phyloP scores from a whole-genome alignment of 352 stramenopile species.

The Blastocystis sp. region DNA sequence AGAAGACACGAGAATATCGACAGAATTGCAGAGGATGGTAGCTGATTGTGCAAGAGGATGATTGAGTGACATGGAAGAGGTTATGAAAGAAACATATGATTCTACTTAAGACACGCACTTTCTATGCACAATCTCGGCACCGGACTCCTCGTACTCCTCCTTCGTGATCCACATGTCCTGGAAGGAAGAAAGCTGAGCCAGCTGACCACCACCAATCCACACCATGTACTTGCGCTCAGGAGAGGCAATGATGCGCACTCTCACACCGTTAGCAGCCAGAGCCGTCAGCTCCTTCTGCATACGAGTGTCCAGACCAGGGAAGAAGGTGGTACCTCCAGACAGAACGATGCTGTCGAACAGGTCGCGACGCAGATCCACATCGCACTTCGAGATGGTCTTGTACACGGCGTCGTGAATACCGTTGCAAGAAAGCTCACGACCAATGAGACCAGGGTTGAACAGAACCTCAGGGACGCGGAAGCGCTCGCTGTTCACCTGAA shows the following conservation, averaged over 20 bases:
- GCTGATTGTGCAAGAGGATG: neutral
- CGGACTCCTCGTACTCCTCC: constrained; percentile 86
- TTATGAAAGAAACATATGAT: neutral
- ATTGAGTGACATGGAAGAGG: neutral
- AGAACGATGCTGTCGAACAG: constrained; percentile 78
- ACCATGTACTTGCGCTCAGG: constrained; percentile 84
- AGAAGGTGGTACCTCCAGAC: constrained; percentile 76
- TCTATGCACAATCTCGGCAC: constrained; percentile 66
- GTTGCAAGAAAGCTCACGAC: constrained; percentile 65
- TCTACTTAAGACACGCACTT: constrained; percentile 7
- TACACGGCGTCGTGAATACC: constrained; percentile 73
- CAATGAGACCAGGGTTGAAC: constrained; percentile 67
- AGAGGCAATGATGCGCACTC: constrained; percentile 86
- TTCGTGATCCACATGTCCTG: constrained; percentile 94
- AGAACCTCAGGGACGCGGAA: constrained; percentile 78
- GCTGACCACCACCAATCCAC: constrained; percentile 92
- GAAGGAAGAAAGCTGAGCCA: constrained; percentile 93
- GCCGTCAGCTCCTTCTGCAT: constrained; percentile 82
- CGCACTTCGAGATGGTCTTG: constrained; percentile 75
- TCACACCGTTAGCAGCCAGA: constrained; percentile 75
- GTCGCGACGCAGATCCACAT: constrained; percentile 74
- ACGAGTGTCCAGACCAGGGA: constrained; percentile 83
- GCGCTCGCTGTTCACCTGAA: constrained; percentile 72
- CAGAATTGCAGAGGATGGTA: neutral
- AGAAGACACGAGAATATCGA: neutral